Evolutionary conservation across 1,139 yeast genomes (phyloP).

Genomic region (Candida anutae): DNA sequence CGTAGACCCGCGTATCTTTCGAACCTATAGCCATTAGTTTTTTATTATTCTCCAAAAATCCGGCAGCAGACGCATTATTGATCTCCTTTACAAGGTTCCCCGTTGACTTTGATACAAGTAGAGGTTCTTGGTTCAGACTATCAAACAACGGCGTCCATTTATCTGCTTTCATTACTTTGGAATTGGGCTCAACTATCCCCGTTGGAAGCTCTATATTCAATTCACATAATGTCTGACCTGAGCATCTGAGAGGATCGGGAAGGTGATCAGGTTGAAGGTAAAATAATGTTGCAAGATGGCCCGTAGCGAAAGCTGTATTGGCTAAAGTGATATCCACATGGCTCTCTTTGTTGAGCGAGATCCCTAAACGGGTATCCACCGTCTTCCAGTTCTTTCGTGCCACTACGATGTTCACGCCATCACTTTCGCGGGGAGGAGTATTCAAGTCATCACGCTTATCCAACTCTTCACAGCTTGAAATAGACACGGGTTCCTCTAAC

Average conservation of each 20-base stretch:
- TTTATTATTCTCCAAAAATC: constrained; percentile 36
- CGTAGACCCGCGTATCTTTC: constrained; percentile 42
- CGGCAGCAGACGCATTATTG: constrained; percentile 44
- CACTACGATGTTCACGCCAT: constrained; percentile 26
- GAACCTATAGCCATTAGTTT: constrained; percentile 35
- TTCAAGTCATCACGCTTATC: constrained; percentile 19
- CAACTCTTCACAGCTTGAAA: constrained; percentile 15
- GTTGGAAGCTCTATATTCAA: constrained; percentile 19
- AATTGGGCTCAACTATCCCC: constrained; percentile 2
- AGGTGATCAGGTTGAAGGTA: constrained; percentile 20
- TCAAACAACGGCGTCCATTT: constrained; percentile 28
- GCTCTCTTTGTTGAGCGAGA: constrained; percentile 12
- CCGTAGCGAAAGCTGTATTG: constrained; percentile 34
- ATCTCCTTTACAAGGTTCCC: constrained; percentile 48
- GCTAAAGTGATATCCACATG: constrained; percentile 23
- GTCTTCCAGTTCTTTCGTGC: constrained; percentile 35
- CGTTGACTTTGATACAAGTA: constrained; percentile 33
- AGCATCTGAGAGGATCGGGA: constrained; percentile 1
- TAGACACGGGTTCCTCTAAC: constrained; percentile 24
- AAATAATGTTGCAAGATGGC: constrained; percentile 30
- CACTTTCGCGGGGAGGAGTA: constrained; percentile 19
- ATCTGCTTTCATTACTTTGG: constrained; percentile 11
- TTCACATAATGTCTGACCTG: constrained; percentile 27
- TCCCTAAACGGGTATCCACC: constrained; percentile 17
- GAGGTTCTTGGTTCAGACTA: constrained; percentile 8